Evolutionary conservation across 768 basidiomycete genomes (phyloP).

Genomic region (Boletus huronensis): DNA sequence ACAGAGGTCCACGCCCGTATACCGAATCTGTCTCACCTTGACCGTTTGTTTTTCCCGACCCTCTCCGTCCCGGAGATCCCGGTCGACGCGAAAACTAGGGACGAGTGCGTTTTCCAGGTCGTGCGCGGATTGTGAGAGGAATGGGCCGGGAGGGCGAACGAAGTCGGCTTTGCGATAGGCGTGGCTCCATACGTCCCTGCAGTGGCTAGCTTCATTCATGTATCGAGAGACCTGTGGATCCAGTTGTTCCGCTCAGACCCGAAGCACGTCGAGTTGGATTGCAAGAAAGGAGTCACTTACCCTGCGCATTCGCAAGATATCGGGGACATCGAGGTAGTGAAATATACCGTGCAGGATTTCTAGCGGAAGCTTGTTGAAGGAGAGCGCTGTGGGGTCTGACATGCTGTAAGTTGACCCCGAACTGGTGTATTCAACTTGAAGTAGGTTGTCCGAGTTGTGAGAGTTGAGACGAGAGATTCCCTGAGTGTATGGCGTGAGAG

Average conservation of each 20-base stretch:
- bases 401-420: too few species aligned
- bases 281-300: constrained; percentile 4
- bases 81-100: constrained; percentile 5
- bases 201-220: constrained; percentile 3
- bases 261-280: background rate
- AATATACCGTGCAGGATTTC: constrained; percentile 12
- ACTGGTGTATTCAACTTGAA: too few species aligned
- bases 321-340: constrained; percentile 15
- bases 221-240: constrained; percentile 11
- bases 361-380: constrained; percentile 11
- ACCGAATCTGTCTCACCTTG: constrained; percentile 6
- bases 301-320: constrained; percentile 15
- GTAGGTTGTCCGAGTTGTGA: too few species aligned
- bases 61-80: background rate
- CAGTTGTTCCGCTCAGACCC: background rate
- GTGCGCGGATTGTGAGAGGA: constrained; percentile 7
- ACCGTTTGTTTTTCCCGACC: background rate
- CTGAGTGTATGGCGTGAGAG: too few species aligned
- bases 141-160: constrained; percentile 18
- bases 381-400: background rate
- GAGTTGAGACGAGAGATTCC: too few species aligned
- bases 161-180: constrained; percentile 14
- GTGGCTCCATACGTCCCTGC: constrained; percentile 15
- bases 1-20: background rate
- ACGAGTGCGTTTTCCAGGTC: constrained; percentile 16